A percentile compares a stretch with the other conserved stretches of the same genome.
Conservation (phyloP, 1,139 yeast species). For the Candida sojae region DNA sequence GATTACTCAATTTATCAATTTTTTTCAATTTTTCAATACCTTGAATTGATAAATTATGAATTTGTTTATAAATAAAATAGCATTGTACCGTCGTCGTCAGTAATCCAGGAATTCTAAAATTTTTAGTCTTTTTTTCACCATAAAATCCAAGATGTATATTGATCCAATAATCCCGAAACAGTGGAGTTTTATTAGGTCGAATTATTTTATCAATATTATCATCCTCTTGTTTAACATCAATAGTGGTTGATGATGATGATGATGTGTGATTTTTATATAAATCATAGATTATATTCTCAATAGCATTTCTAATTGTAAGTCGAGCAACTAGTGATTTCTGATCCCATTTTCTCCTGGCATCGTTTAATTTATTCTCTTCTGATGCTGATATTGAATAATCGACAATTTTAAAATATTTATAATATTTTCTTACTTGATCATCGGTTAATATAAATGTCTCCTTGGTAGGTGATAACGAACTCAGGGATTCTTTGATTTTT, state of each 20-base stretch:
- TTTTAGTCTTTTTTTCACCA: neutral
- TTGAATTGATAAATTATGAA: neutral
- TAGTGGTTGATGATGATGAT: no score
- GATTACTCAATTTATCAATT: neutral
- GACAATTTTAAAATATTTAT: neutral
- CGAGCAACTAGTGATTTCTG: neutral
- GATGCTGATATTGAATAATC: neutral
- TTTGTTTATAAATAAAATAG: neutral
- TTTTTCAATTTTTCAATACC: neutral
- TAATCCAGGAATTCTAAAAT: neutral
- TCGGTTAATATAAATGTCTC: neutral
- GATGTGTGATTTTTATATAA: neutral
- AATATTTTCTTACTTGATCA: conserved; percentile 1
- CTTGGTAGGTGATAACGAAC: neutral
- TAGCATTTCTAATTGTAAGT: neutral
- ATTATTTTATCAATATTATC: neutral
- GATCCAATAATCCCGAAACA: neutral
- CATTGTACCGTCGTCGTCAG: neutral
- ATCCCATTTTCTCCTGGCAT: neutral
- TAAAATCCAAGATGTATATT: neutral
- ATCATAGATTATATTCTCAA: conserved; percentile 2
- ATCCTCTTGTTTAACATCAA: neutral
- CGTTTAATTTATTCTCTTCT: neutral
- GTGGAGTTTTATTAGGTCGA: neutral
- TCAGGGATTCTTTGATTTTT: neutral